A percentile compares a stretch with the other conserved stretches of the same genome.
phyloP scores from a whole-genome alignment of 1,284 basidiomycete genomes.

The Sanguinoderma infundibulare region DNA sequence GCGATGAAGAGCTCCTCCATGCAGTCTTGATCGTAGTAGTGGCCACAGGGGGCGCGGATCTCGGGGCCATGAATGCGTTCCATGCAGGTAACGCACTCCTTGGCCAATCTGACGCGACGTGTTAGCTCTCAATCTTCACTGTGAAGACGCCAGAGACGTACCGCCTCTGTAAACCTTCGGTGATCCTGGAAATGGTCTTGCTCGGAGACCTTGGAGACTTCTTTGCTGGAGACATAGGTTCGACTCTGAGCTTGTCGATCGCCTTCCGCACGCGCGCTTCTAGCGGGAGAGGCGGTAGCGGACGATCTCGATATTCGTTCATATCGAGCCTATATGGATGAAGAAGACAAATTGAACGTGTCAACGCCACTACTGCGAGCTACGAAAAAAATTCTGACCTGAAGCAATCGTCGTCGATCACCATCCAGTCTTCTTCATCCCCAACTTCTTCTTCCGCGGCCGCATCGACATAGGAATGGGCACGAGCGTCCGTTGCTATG shows the following conservation, averaged over 20 bases:
- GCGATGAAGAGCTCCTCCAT: slow-evolving; percentile 36
- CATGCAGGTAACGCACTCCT: slow-evolving; percentile 31
- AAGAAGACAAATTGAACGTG: neutral
- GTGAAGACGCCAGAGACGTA: neutral
- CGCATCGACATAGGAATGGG: neutral
- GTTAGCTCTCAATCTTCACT: neutral
- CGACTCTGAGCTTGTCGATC: neutral
- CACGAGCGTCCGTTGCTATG: neutral
- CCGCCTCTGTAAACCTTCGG: neutral
- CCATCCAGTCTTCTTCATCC: neutral
- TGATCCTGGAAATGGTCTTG: neutral
- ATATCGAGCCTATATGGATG: neutral
- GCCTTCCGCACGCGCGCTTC: neutral
- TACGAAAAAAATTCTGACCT: neutral
- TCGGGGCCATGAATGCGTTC: slow-evolving; percentile 23
- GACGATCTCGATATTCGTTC: neutral
- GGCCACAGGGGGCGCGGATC: slow-evolving; percentile 36
- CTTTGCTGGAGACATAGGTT: neutral
- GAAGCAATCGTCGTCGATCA: neutral
- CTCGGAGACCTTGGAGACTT: no score
- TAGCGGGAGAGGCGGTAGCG: neutral
- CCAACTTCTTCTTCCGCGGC: neutral
- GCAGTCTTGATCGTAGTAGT: slow-evolving; percentile 39
- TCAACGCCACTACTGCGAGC: neutral
- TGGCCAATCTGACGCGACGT: neutral